Conservation (phyloP, 495 filamentous ascomycete species). For the Amniculicola lignicola region DNA sequence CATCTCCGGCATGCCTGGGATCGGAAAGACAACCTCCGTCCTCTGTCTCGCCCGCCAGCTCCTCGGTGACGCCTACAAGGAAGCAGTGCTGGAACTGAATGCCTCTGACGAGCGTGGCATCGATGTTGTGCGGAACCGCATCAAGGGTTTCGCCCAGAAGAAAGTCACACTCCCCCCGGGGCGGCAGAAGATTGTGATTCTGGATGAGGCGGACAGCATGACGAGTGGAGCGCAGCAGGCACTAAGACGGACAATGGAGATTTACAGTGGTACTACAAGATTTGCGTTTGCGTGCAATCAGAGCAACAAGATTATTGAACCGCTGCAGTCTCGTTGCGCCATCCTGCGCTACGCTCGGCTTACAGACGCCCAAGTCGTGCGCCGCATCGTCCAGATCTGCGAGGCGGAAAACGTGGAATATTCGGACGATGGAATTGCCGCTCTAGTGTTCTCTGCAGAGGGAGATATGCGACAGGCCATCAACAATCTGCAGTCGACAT, state of each 20-base stretch:
- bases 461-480: constrained; percentile 99
- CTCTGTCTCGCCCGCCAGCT: constrained; percentile 90
- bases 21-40: constrained; percentile 97
- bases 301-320: constrained; percentile 99
- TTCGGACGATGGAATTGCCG: constrained; percentile 90
- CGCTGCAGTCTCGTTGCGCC: constrained; percentile 90
- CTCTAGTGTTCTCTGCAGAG: constrained; percentile 93
- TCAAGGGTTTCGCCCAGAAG: constrained; percentile 98
- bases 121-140: constrained; percentile 96
- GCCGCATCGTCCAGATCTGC: constrained; percentile 85
- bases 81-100: constrained; percentile 94
- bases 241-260: constrained; percentile 95
- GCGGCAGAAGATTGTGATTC: constrained; percentile 92
- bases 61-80: constrained; percentile 91
- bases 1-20: constrained; percentile 98
- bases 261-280: constrained; percentile 92
- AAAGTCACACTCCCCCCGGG: constrained; percentile 93
- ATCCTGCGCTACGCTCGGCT: constrained; percentile 92
- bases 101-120: constrained; percentile 97
- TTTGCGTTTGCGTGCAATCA: constrained; percentile 99
- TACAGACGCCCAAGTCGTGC: constrained; percentile 88
- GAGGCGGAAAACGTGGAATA: constrained; percentile 74
- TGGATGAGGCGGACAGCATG: constrained; percentile 97
- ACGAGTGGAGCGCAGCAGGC: constrained; percentile 95
- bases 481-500: constrained; percentile 96